Conservation (phyloP, 2,329 filamentous ascomycete genomes). For the Zymoseptoria pseudotritici region DNA sequence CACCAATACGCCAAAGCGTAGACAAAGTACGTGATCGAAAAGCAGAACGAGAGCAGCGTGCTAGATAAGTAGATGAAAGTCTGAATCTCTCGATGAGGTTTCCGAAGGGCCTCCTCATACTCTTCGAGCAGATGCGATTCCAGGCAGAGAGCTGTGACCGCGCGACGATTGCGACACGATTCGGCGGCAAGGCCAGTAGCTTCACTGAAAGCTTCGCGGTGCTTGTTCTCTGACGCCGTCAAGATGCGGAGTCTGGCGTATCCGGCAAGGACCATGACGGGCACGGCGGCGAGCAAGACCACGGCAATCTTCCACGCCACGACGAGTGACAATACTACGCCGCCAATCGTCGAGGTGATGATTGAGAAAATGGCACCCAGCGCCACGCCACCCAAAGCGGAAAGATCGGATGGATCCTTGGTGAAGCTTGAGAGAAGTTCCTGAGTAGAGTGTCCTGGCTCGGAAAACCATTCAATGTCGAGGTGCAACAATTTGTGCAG, state of each 20-base stretch:
- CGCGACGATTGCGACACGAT: slow-evolving; percentile 59
- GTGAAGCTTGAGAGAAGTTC: slow-evolving; percentile 41
- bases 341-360: slow-evolving; percentile 40
- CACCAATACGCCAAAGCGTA: slow-evolving; percentile 45
- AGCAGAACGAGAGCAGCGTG: slow-evolving; percentile 37
- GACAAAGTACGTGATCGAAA: slow-evolving; percentile 41
- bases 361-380: slow-evolving; percentile 45
- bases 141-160: slow-evolving; percentile 41
- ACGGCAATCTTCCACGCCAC: slow-evolving; percentile 47
- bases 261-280: slow-evolving; percentile 41
- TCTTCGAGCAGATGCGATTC: slow-evolving; percentile 33
- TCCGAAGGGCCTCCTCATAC: slow-evolving; percentile 33
- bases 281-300: slow-evolving; percentile 43
- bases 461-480: slow-evolving; percentile 46
- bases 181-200: slow-evolving; percentile 61
- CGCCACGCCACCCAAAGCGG: slow-evolving; percentile 43
- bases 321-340: slow-evolving; percentile 41
- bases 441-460: slow-evolving; percentile 36
- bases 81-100: slow-evolving; percentile 35
- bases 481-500: slow-evolving; percentile 49
- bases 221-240: slow-evolving; percentile 54
- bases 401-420: slow-evolving; percentile 43
- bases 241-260: slow-evolving; percentile 42
- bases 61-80: slow-evolving; percentile 36
- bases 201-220: slow-evolving; percentile 57